Percentiles rank a stretch among this genome's conserved stretches.
phyloP scores from a whole-genome alignment of 805 yeast species.

The Schwanniomyces sp. region DNA sequence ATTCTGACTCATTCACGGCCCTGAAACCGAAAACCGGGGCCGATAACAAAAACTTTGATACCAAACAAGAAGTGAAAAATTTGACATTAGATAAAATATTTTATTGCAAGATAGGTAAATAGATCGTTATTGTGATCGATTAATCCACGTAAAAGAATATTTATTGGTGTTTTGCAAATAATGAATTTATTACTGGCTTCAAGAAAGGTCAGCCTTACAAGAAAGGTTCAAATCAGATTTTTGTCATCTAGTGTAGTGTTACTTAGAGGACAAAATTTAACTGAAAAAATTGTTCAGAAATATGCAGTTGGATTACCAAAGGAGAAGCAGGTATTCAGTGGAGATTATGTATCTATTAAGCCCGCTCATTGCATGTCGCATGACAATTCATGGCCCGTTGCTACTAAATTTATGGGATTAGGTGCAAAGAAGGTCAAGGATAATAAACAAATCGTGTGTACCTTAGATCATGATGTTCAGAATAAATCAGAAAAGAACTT shows the following conservation, averaged over 20 bases:
- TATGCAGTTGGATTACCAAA: slow-evolving; percentile 83
- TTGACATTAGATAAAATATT: neutral
- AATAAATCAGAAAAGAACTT: slow-evolving; percentile 87
- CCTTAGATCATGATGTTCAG: slow-evolving; percentile 97
- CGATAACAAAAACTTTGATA: neutral
- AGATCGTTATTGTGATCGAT: neutral
- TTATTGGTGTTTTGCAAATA: neutral
- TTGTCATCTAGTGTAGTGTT: slow-evolving; percentile 16
- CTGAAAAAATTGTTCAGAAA: slow-evolving; percentile 93
- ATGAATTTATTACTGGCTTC: neutral
- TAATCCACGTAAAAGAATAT: neutral
- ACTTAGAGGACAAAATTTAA: slow-evolving; percentile 71
- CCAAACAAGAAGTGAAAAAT: neutral
- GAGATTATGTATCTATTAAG: slow-evolving; percentile 91
- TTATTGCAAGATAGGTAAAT: neutral
- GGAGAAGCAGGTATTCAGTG: slow-evolving; percentile 77
- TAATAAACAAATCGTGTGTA: slow-evolving; percentile 89
- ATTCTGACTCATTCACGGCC: slow-evolving; percentile 3
- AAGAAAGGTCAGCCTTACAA: neutral
- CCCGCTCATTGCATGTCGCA: slow-evolving; percentile 99
- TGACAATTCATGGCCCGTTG: slow-evolving; percentile 99
- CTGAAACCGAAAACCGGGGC: neutral
- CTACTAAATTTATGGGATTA: slow-evolving; percentile 90
- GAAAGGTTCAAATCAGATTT: slow-evolving; percentile 10
- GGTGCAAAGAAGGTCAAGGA: slow-evolving; percentile 86